Base-by-base conservation (phyloP, 306 rosid genomes). In the Gleditsia sinensis region DNA sequence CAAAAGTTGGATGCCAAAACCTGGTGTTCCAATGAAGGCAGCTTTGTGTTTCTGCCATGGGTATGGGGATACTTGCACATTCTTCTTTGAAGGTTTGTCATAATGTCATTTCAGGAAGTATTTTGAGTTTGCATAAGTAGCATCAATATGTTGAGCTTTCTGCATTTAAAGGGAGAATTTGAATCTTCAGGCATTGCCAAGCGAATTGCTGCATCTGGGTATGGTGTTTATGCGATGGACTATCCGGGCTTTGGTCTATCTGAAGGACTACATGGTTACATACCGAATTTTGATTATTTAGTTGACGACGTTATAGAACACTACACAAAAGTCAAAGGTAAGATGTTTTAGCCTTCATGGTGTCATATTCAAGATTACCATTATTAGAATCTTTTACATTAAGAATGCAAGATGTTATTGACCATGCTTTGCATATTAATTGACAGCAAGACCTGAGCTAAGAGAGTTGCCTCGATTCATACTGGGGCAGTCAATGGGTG, bases 41-140 rank as follows among this genome's bases (percentile, higher is more conserved):
- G 85, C 85, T 58, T 50, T 94, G 80, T 91, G 69, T 85, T 94
- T 90, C 67, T 94, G 99, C 82, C 99, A 94, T 84, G 99, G 97
- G 1, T 94, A 90, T 92, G 99, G 97, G 55, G 92, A 89, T 67
- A 94, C 99, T 61, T 94, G 99, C 88, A 91, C 97, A 39, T 94
- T 82, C 84, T 92, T 94, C 88, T 94, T 94, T 80, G 97, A 94
- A 84, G 99, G 97, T 90, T 64, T 71, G 91, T 62, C 56, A 2
- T 65, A 36, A 39, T 43, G 25, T 36, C 46, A 45, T 50, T 50
- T 33, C 43, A 42, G 58, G 9, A 40, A 67, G 33, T 49, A 9
- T 36, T 37, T 69, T 34, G 46, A 42, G 11, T 48, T 36, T 0
- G 50, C 33, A 10, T 39, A 28, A 43, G 21, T 32, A 24, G 42